These are phyloP conservation scores for Arthroderma sp. DNA, from an alignment of 2,329 filamentous ascomycete species.

Conservation along the genomic window DNA sequence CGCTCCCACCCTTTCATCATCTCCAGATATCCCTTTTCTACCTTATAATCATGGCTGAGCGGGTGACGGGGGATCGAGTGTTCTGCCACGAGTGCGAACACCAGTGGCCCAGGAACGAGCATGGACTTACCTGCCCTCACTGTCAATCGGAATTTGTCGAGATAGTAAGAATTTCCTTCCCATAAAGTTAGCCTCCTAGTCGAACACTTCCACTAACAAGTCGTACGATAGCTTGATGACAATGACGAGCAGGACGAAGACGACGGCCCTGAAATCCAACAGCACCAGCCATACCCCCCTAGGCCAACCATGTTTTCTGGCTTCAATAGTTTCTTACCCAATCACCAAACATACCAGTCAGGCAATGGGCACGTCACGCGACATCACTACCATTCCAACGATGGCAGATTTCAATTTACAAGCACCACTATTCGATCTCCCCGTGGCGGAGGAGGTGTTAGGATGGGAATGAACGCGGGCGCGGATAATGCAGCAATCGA, in stretches of 20 bases:
- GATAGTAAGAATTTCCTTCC: slow-evolving; percentile 51
- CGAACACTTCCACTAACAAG: neutral
- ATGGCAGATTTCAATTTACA: slow-evolving; percentile 34
- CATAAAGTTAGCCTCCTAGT: neutral
- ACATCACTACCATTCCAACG: slow-evolving; percentile 34
- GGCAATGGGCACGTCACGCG: slow-evolving; percentile 18
- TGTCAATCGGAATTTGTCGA: slow-evolving; percentile 72
- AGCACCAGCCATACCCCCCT: neutral
- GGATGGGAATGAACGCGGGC: slow-evolving; percentile 9
- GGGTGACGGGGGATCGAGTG: slow-evolving; percentile 39
- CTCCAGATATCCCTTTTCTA: neutral
- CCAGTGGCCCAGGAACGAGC: slow-evolving; percentile 67
- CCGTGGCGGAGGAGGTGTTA: neutral
- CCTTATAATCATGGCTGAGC: neutral
- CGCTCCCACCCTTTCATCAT: neutral
- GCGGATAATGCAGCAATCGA: slow-evolving; percentile 15
- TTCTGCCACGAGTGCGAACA: slow-evolving; percentile 72
- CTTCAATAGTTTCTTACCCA: neutral
- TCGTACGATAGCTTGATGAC: neutral
- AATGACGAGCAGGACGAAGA: neutral
- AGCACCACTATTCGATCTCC: slow-evolving; percentile 23
- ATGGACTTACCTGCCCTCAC: slow-evolving; percentile 59
- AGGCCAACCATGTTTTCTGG: neutral
- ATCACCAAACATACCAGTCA: neutral
- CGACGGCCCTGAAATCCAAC: too few species aligned